Conservation (phyloP, 306 rosid genomes). For the Cucurbita ficifolia region DNA sequence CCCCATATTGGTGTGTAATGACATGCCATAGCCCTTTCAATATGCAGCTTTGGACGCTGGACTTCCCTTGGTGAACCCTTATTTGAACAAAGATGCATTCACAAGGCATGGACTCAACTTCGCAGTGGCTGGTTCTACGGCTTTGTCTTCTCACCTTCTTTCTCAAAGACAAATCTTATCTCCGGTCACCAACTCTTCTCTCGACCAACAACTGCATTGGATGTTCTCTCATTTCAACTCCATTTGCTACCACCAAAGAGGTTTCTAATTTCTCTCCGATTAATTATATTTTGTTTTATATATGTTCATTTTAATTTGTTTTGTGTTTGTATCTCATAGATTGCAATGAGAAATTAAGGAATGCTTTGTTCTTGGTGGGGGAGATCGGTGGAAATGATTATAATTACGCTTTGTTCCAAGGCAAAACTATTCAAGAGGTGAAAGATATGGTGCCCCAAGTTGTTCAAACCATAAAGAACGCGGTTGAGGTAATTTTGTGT, state of each 20-base stretch:
- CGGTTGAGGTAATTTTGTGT: neutral
- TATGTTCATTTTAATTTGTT: no score
- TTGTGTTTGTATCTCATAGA: neutral
- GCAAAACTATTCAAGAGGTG: neutral
- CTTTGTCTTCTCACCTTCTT: neutral
- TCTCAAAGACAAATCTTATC: neutral
- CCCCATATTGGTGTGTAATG: no score
- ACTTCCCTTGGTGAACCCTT: conserved; percentile 10
- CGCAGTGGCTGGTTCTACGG: conserved; percentile 14
- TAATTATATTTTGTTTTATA: no score
- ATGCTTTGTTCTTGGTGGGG: conserved; percentile 11
- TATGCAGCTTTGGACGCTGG: neutral
- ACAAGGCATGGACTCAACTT: conserved; percentile 4
- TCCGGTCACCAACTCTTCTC: neutral
- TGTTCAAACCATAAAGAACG: conserved; percentile 8
- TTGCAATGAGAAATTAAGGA: conserved; percentile 3
- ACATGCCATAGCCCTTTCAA: no score
- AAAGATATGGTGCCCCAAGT: conserved; percentile 10
- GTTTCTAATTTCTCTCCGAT: neutral
- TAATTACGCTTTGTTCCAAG: neutral
- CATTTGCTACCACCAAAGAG: neutral
- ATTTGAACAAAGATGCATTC: neutral
- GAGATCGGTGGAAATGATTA: conserved; percentile 13
- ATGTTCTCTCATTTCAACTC: conserved; percentile 8
- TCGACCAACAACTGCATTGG: conserved; percentile 8